Base-by-base conservation (phyloP, 768 basidiomycete genomes). In the Tubosaeta brunneosetosa region DNA sequence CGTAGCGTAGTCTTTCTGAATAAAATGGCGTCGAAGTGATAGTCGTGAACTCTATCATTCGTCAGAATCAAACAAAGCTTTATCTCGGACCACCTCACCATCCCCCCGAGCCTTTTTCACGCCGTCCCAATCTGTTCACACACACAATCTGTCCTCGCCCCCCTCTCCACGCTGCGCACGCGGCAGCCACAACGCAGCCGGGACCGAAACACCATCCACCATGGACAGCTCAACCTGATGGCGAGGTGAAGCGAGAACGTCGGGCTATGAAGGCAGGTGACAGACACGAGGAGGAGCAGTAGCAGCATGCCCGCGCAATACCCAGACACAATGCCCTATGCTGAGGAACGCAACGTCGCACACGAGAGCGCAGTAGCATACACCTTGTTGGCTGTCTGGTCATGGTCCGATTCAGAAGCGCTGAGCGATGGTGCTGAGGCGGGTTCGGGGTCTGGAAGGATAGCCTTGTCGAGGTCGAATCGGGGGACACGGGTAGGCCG, bases 141-240 rank as follows among this genome's bases (percentile, higher is more conserved):
- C 63, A 41, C 63, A 77, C 83, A 78, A 86, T 47, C 66, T 55
- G 42, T 61, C 54, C 12, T 55, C 54, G 27, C 33, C 13, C 27
- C 40, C 44, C 22, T 2, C 22, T 0, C 22, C 37, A 13, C 47
- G 47, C 19, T 32, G 42, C 41, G 11, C 51, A 11, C 76, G 73
- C 0, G 90, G 90, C 0, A 94, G 69, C 81, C 86, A 91, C 0
- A 86, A 31, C 0, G 82, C 84, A 2, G 90, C 86, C 4, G 91
- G 91, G 4, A 95, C 65, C 1, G 88, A 86, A 91, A 91, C 0
- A 85, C 29, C 0, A 83, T 83, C 95, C 95, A 97, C 87, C 92
- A 29, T 4, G 85, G 66, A 0, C 93, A 94, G 60, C 86, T 92
- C 7, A 88, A 64, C 0, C 87, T 88, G 34, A 97, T 90, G 0